Evolutionary conservation across 2,329 filamentous ascomycete species (phyloP), one percentile per base, ranked within the genome.

Genomic region (Phialophora macrospora): DNA sequence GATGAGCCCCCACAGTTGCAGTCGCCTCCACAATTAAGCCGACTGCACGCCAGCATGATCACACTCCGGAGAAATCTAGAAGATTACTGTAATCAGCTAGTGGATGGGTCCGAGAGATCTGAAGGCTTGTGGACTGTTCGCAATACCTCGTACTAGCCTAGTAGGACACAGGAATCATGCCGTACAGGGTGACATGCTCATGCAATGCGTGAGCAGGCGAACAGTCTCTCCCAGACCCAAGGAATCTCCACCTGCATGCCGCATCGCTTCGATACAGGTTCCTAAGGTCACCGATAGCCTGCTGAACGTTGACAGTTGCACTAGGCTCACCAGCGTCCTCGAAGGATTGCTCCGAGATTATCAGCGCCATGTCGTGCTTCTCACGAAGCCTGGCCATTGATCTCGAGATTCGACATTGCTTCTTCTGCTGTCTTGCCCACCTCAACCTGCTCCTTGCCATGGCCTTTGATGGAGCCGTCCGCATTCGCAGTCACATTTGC

Each of bases 341-440:
- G 26, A 49, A 49, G 12, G 44, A 28, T 59, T 59, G 11, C 56
- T 46, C 28, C 11, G 41, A 59, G 26, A n/a, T 17, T 20, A 32
- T 34, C 22, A 26, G 38, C 22, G 12, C 41, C 4, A 17, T 22
- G 26, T 12, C 17, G 24, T n/a, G 4, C 22, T 17, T 28, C 32
- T 66, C 41, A 65, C 54, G 55, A 68, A 20, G 60, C 9, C 22
- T 57, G 26, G 17, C 65, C 62, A 24, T 72, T 70, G 52, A 72
- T 66, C 9, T 64, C 69, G 52, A 72, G 55, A 41, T 71, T 70
- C 17, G 69, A 64, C 56, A 72, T 65, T 11, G 70, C 70, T 55
- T 72, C 65, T 52, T 65, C 63, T 55, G 69, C 69, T 9, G 63
- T 66, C 55, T 68, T 67, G 57, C 65, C 65, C 22, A 72, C 66